Evolutionary conservation across 2,329 filamentous ascomycete genomes (phyloP).

Genomic region (Claviceps cyperi): DNA sequence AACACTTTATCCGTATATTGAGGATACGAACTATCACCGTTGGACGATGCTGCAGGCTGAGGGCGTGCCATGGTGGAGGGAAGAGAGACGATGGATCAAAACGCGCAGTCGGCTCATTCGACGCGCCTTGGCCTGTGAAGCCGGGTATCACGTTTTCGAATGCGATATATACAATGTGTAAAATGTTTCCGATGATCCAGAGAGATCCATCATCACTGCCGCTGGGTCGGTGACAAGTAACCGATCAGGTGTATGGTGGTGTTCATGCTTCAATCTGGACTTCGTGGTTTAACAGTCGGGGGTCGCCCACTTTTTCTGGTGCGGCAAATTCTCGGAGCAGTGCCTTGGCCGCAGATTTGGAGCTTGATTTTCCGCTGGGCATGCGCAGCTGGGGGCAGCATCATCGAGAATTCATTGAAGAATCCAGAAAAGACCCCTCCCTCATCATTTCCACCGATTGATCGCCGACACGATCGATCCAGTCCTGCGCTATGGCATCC

Average conservation of each 20-base stretch:
- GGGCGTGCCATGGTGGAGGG: conserved; percentile 15
- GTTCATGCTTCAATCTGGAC: background rate
- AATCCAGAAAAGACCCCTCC: too few species aligned
- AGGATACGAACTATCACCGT: conserved; percentile 15
- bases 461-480: background rate
- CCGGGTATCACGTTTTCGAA: background rate
- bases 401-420: background rate
- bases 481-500: conserved; percentile 19
- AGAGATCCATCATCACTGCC: background rate
- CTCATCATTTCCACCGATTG: background rate
- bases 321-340: too few species aligned
- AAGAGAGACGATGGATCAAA: background rate
- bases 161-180: background rate
- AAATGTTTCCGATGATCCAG: background rate
- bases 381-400: background rate
- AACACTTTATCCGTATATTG: conserved; percentile 14
- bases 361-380: too few species aligned
- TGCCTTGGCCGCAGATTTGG: too few species aligned
- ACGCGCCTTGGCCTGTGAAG: background rate
- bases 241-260: background rate
- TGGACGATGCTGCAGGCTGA: conserved; percentile 9
- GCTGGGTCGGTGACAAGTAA: background rate
- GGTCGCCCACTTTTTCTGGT: background rate
- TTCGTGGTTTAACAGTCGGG: too few species aligned
- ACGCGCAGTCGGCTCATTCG: background rate